Evolutionary conservation across 176 grass and related monocot genomes (phyloP).

Genomic region (Paspalum notatum): DNA sequence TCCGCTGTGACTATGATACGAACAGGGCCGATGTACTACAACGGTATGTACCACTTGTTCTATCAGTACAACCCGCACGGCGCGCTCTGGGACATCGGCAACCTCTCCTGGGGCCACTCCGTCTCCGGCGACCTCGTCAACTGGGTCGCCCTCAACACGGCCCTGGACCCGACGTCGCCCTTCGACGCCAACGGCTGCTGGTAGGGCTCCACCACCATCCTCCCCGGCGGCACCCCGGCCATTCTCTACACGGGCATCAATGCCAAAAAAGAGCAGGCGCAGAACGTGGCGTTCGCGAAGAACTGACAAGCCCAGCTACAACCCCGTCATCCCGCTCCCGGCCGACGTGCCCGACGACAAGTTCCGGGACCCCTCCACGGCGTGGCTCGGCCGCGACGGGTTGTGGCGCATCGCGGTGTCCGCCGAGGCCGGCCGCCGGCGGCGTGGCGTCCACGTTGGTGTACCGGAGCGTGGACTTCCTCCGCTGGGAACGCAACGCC

Average conservation of each 20-base stretch:
- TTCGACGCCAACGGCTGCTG: slow-evolving; percentile 76
- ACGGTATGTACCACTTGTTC: slow-evolving; percentile 80
- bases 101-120: slow-evolving; percentile 79
- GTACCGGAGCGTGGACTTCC: slow-evolving; percentile 61
- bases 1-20: neutral
- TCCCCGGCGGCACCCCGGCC: slow-evolving; percentile 47
- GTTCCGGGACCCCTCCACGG: slow-evolving; percentile 75
- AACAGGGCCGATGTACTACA: slow-evolving; percentile 77
- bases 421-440: slow-evolving; percentile 35
- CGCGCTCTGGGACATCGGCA: slow-evolving; percentile 64
- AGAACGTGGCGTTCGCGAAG: slow-evolving; percentile 68
- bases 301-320: slow-evolving; percentile 67
- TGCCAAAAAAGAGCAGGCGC: slow-evolving; percentile 38
- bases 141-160: slow-evolving; percentile 51
- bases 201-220: slow-evolving; percentile 78
- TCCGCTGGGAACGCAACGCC: slow-evolving; percentile 52
- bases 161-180: slow-evolving; percentile 46
- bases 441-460: slow-evolving; percentile 48
- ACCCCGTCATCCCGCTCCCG: slow-evolving; percentile 61
- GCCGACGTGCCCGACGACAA: slow-evolving; percentile 40
- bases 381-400: slow-evolving; percentile 65
- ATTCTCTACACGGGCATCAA: slow-evolving; percentile 79
- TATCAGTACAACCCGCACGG: slow-evolving; percentile 81
- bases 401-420: slow-evolving; percentile 58
- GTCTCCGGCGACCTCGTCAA: slow-evolving; percentile 76